Evolutionary conservation across 108 stramenopile species (phyloP).

Genomic region (Discostella stelligeroides): DNA sequence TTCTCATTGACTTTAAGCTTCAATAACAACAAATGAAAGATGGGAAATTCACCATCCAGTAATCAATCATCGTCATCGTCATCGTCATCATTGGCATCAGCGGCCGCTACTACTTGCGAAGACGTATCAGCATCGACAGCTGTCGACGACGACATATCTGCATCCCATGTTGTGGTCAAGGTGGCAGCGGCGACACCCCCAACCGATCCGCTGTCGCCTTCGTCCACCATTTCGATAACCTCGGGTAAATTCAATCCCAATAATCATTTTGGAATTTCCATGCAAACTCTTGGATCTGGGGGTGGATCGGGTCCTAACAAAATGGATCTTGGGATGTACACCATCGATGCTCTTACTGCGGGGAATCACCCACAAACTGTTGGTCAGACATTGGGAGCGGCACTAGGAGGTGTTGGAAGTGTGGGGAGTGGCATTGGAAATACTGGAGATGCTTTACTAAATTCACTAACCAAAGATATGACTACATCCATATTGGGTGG

Average conservation of each 20-base stretch:
- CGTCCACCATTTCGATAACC: neutral
- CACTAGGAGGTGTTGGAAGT: constrained; percentile 15
- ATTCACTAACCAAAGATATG: constrained; percentile 37
- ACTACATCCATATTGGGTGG: constrained; percentile 29
- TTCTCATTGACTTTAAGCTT: too few relatives aligned
- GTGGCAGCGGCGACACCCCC: too few relatives aligned
- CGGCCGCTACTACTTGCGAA: too few relatives aligned
- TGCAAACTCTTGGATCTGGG: constrained; percentile 20
- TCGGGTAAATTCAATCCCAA: neutral
- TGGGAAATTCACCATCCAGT: too few relatives aligned
- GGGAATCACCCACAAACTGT: constrained; percentile 14
- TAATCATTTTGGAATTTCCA: neutral
- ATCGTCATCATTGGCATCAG: too few relatives aligned
- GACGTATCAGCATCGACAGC: too few relatives aligned
- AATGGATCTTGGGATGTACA: neutral
- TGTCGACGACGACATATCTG: too few relatives aligned
- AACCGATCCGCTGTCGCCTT: too few relatives aligned
- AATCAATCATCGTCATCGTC: too few relatives aligned
- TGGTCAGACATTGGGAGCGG: constrained; percentile 12
- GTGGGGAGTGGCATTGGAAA: neutral
- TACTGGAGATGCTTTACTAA: constrained; percentile 29
- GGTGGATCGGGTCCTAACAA: neutral
- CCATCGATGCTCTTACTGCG: neutral
- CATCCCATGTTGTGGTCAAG: too few relatives aligned
- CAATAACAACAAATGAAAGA: too few relatives aligned